phyloP scores from a whole-genome alignment of 2,329 filamentous ascomycete genomes.

The Paecilomyces formosus region DNA sequence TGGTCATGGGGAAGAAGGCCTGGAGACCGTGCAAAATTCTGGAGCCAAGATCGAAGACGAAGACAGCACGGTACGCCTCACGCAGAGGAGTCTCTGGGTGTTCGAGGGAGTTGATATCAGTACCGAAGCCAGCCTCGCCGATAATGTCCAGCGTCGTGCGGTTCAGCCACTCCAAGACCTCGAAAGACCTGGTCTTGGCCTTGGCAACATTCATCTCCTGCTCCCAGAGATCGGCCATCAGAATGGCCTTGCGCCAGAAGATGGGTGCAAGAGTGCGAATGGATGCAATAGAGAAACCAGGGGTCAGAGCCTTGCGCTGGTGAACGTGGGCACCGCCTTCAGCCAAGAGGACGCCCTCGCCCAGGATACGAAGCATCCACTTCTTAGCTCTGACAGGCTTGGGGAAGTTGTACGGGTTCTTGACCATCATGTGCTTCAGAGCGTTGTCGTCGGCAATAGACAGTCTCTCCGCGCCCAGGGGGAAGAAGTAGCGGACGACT shows the following conservation, averaged over 20 bases:
- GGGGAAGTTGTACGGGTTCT: constrained; percentile 35
- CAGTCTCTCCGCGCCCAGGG: constrained; percentile 38
- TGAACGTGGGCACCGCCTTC: constrained; percentile 36
- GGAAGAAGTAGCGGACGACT: constrained; percentile 42
- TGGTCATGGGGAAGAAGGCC: constrained; percentile 34
- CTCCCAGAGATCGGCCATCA: constrained; percentile 38
- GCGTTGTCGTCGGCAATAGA: constrained; percentile 39
- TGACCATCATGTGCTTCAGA: constrained; percentile 38
- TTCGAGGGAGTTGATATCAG: constrained; percentile 33
- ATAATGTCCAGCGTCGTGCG: constrained; percentile 40
- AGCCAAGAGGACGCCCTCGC: constrained; percentile 36
- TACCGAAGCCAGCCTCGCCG: constrained; percentile 35
- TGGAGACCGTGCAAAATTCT: constrained; percentile 36
- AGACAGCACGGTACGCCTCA: constrained; percentile 36
- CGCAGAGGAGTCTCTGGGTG: constrained; percentile 30
- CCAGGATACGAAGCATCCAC: constrained; percentile 40
- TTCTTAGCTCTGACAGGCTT: constrained; percentile 31
- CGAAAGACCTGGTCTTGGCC: constrained; percentile 24
- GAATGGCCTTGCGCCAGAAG: constrained; percentile 36
- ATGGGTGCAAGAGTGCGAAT: constrained; percentile 31
- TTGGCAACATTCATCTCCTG: constrained; percentile 23
- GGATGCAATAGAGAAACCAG: constrained; percentile 32
- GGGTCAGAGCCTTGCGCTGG: constrained; percentile 34
- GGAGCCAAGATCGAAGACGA: constrained; percentile 32
- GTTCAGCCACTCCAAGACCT: constrained; percentile 38